Conservation (phyloP, 768 basidiomycete genomes). For the Tephrocybe sp. region DNA sequence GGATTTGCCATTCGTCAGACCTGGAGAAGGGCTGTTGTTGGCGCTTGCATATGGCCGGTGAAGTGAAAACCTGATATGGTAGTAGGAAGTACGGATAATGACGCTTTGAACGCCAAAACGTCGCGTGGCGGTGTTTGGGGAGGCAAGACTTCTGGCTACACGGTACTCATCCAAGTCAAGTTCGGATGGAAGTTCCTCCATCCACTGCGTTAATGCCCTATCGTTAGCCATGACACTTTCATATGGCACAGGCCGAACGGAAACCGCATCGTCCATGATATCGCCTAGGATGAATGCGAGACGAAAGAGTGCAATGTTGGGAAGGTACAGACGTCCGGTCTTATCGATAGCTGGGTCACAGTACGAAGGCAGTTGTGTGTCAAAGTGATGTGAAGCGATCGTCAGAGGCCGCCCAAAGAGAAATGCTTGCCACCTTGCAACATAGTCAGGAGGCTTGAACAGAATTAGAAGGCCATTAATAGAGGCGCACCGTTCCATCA, state of each 20-base stretch:
- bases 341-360: conserved; percentile 65
- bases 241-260: conserved; percentile 77
- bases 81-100: conserved; percentile 73
- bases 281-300: conserved; percentile 80
- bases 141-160: conserved; percentile 71
- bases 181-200: conserved; percentile 73
- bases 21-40: conserved; percentile 21
- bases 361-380: conserved; percentile 73
- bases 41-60: conserved; percentile 74
- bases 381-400: conserved; percentile 81
- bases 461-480: conserved; percentile 5
- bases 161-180: conserved; percentile 76
- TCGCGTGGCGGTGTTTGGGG: conserved; percentile 54
- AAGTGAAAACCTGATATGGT: conserved; percentile 83
- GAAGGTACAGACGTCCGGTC: conserved; percentile 65
- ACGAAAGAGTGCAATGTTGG: conserved; percentile 73
- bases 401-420: conserved; percentile 79
- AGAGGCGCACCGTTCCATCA: conserved; percentile 66
- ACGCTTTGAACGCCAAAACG: conserved; percentile 80
- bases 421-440: conserved; percentile 79
- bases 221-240: conserved; percentile 74
- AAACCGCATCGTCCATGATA: conserved; percentile 84
- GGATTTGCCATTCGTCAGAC: conserved; percentile 23
- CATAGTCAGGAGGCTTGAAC: conserved; percentile 11
- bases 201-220: conserved; percentile 69